Conservation (phyloP, 164 flowering plant genomes). For the grape (Vitis vinifera) region DNA sequence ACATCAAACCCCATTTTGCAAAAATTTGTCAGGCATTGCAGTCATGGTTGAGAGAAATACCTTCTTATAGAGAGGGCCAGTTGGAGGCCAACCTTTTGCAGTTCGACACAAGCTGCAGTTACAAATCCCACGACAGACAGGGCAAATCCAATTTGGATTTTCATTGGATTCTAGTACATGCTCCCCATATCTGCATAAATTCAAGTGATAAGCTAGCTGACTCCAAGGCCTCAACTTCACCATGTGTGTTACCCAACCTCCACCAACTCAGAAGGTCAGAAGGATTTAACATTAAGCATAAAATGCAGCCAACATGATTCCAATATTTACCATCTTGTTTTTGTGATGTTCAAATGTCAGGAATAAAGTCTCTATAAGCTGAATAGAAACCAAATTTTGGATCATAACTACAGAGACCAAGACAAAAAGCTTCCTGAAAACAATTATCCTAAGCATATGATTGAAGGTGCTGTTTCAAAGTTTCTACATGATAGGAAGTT, state of each 20-base stretch:
- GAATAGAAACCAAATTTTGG: neutral
- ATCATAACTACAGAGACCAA: neutral
- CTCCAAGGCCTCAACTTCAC: neutral
- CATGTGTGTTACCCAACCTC: neutral
- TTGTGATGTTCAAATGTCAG: neutral
- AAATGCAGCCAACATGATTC: neutral
- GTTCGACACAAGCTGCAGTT: constrained; percentile 90
- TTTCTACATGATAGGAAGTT: neutral
- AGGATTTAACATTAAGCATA: neutral
- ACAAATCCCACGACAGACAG: constrained; percentile 94
- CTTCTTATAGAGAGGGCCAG: constrained; percentile 72
- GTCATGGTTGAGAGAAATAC: constrained; percentile 28
- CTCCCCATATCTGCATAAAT: constrained; percentile 80
- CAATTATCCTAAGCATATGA: neutral
- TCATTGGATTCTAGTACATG: constrained; percentile 76
- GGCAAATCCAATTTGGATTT: constrained; percentile 85
- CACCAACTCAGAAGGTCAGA: neutral
- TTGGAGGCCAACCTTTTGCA: constrained; percentile 89
- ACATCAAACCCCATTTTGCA: neutral
- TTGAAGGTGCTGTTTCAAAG: neutral
- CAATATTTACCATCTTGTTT: no score
- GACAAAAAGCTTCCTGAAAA: neutral
- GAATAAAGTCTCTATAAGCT: neutral
- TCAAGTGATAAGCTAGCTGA: no score
- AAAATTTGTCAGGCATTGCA: neutral